Evolutionary conservation across 345 rosid genomes (phyloP), one percentile per base, ranked within the genome.

Genomic region (Eucalyptus regnans): DNA sequence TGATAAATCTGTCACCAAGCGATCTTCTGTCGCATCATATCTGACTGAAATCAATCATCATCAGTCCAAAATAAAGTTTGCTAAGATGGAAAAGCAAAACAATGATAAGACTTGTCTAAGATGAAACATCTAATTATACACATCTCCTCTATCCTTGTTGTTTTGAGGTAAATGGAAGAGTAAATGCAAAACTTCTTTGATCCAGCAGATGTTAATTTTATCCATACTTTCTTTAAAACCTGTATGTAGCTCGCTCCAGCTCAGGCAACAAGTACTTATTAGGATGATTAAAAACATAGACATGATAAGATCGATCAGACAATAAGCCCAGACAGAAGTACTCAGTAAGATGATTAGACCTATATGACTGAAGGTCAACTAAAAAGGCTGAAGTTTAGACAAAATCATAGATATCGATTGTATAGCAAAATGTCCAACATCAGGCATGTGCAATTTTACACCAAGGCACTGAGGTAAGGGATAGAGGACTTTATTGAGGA

Each of bases 21-120:
- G 58, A 91, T 92, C 96, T 91, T 93, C 94, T 83, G 90, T 91
- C 52, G 96, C 97, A 91, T 98, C 97, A 92, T 98, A 98, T 91
- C 98, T 98, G 94, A 94, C 99, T 98, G 94, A 91, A 92, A 91
- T 86, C 86, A 93, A 86, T 87, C 87, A 46, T 85, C 56, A 50
- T 85, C 15, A 85, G 87, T 46, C 64, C 27, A 52, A 13, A 50
- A 86, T 50, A 49, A 50, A 52, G 62, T 31, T 52, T 52, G 58
- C 41, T 58, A 62, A 50, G 48, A 56, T 33, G 62, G 86, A 60
- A 48, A 64, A 33, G 68, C 62, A 68, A 37, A 17, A 80, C 12
- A 44, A 87, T 41, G 18, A 62, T 58, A 62, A 64, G 46, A 87
- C 51, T 41, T 31, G 71, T 41, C 48, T 76, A 41, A 41, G 48